Percentiles rank a stretch among this genome's conserved stretches.
Evolutionary conservation across 306 rosid species (phyloP).

Genomic region (Neltuma alba): DNA sequence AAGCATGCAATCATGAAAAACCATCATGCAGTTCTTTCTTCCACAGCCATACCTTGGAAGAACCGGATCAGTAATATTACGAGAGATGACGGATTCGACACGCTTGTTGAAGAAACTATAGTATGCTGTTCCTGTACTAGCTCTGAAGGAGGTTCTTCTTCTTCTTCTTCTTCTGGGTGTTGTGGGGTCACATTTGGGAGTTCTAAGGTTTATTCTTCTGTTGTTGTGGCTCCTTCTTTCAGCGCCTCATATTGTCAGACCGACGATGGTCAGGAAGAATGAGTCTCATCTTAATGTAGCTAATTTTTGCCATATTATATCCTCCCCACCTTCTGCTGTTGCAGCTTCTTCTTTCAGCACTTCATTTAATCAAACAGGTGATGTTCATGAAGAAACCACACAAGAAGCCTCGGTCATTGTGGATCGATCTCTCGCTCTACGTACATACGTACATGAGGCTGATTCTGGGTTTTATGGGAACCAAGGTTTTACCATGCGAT

Average conservation of each 20-base stretch:
- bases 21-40: constrained; percentile 46
- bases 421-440: too few relatives aligned
- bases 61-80: constrained; percentile 11
- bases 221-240: constrained; percentile 92
- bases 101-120: constrained; percentile 71
- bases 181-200: constrained; percentile 59
- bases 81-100: constrained; percentile 35
- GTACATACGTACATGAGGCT: not conserved
- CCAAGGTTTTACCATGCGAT: too few relatives aligned
- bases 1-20: constrained; percentile 75
- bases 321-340: constrained; percentile 57
- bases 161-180: constrained; percentile 28
- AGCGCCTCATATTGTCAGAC: constrained; percentile 45
- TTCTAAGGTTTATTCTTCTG: constrained; percentile 91
- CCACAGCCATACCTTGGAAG: constrained; percentile 38
- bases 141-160: constrained; percentile 33
- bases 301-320: constrained; percentile 7
- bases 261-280: constrained; percentile 11
- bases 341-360: constrained; percentile 83
- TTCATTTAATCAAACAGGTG: constrained; percentile 33
- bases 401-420: not conserved
- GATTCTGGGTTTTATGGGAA: not conserved
- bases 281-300: not conserved
- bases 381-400: constrained; percentile 4
- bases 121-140: constrained; percentile 53